Evolutionary conservation across 2,329 filamentous ascomycete genomes (phyloP), one percentile per base, ranked within the genome.

Genomic region (Amesomyces nigricolor): DNA sequence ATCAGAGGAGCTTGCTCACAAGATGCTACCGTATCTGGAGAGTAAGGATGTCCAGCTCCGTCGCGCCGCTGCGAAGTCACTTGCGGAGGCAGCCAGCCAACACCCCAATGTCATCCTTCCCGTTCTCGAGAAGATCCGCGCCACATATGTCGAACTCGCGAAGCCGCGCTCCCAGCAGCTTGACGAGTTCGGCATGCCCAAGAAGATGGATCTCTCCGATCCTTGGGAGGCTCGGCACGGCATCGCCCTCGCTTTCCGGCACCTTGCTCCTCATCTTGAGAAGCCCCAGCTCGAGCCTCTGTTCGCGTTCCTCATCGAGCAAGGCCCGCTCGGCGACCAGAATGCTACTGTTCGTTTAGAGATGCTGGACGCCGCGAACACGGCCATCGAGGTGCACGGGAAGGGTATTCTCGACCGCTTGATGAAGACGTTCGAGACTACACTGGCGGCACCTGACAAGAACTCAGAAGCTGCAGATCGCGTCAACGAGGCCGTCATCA

Each of bases 401-500:
- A 87, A 90, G 68, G 75, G 81, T 11, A 85, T 92, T 60, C 85
- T 99, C 3, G 91, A 97, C 66, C 83, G 87, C 62, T 75, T 99
- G 53, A 99, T 99, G 91, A 83, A 87, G 65, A 85, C 92, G 13
- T 95, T 97, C 66, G 94, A 99, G 70, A 80, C 79, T 22, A 91
- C 89, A 0, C 77, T 99, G n/a, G 91, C 92, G 67, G 85, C 84
- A 2, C 88, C 91, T 2, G 89, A 94, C 69, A 89, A 87, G 67
- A 87, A 85, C 55, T 91, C 86, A 0, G 84, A 91, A 62, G 83
- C 86, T 52, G 86, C 89, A 16, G 95, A 99, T 70, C 83, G 90
- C 57, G 88, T 97, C 60, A 96, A 96, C 64, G 94, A 99, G 72
- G 94, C 95, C 16, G 91, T 99, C 51, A 91, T 99, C 63, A 94